Evolutionary conservation across 2,329 filamentous ascomycete genomes (phyloP).

Genomic region (Beauveria caledonica): DNA sequence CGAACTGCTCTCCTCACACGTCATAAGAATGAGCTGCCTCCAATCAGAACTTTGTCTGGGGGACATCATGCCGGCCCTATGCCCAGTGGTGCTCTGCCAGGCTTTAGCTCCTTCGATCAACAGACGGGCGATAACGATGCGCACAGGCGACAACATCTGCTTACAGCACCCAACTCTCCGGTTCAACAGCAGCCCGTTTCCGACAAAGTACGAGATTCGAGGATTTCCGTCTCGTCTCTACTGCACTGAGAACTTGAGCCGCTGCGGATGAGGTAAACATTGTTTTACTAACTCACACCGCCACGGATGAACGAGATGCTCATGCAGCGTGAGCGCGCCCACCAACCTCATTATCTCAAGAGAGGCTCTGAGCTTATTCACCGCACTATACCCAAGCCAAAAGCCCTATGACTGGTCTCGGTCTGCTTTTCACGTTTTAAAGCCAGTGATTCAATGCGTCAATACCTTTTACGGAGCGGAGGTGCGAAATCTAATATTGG

Average conservation of each 20-base stretch:
- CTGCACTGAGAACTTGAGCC: slow-evolving; percentile 1
- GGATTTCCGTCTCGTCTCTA: slow-evolving; percentile 20
- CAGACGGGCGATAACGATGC: slow-evolving; percentile 7
- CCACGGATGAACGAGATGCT: neutral
- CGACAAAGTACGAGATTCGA: slow-evolving; percentile 13
- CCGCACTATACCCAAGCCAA: neutral
- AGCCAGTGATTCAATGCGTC: neutral
- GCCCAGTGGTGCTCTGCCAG: slow-evolving; percentile 19
- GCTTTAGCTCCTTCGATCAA: slow-evolving; percentile 17
- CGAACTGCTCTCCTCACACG: slow-evolving; percentile 27
- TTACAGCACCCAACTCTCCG: slow-evolving; percentile 22
- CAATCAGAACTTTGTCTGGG: slow-evolving; percentile 17
- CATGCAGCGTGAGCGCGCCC: neutral
- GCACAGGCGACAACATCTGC: slow-evolving; percentile 15
- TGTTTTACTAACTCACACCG: neutral
- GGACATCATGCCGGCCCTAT: neutral
- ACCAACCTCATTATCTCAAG: neutral
- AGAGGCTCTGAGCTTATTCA: neutral
- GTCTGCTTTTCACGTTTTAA: neutral
- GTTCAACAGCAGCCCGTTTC: slow-evolving; percentile 11
- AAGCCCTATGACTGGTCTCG: neutral
- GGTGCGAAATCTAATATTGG: neutral
- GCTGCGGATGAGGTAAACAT: neutral
- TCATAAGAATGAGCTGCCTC: slow-evolving; percentile 36
- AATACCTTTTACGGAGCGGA: neutral